These are phyloP conservation scores for Chlamydomonas asymmetrica DNA, from an alignment of 139 green algal genomes.

Conservation along the genomic window DNA sequence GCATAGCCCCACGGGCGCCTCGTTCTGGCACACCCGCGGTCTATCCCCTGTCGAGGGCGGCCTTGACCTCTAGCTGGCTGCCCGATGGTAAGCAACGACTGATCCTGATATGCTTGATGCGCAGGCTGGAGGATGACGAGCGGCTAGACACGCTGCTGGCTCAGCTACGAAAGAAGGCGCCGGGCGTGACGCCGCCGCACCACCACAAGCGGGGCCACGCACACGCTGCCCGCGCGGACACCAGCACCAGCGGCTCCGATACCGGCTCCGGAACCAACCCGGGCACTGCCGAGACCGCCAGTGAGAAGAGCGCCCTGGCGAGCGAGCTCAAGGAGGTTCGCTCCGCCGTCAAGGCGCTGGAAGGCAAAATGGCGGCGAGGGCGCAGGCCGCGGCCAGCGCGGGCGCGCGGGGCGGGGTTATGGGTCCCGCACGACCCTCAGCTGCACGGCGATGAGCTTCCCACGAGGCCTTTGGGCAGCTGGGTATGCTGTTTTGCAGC, in stretches of 20 bases:
- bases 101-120: background rate
- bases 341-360: slow-evolving; percentile 11
- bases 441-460: background rate
- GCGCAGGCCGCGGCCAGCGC: background rate
- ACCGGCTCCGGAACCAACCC: no score
- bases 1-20: background rate
- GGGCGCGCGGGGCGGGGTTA: background rate
- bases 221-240: background rate
- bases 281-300: background rate
- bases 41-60: background rate
- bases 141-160: slow-evolving; percentile 60
- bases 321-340: slow-evolving; percentile 30
- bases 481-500: background rate
- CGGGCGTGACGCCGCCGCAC: slow-evolving; percentile 12
- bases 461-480: background rate
- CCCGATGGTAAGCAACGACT: no score
- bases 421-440: background rate
- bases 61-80: no score
- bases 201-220: background rate
- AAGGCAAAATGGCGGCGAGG: slow-evolving; percentile 9
- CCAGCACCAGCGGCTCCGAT: background rate
- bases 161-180: slow-evolving; percentile 46
- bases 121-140: slow-evolving; percentile 62
- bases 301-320: slow-evolving; percentile 31
- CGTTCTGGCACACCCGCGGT: background rate